Evolutionary conservation across 257 asterid genomes (phyloP), one percentile per base, ranked within the genome.

Genomic region (Petrea volubilis): DNA sequence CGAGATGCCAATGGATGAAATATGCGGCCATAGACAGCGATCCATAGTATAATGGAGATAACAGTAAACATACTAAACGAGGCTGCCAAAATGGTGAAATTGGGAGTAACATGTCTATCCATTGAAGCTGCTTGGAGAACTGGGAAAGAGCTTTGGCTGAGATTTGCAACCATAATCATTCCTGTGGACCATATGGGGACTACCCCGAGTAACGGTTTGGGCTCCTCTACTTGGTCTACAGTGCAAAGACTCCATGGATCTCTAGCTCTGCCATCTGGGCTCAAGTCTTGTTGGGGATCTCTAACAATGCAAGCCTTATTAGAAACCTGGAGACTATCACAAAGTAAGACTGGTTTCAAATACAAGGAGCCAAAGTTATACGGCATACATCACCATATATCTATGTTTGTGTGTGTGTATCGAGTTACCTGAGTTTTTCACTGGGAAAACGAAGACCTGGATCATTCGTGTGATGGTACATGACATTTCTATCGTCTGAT

Each of bases 111-210:
- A n/a, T 74, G 73, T 52, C 88, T 51, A 55, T 82, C 59, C 84
- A 71, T 66, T 38, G 90, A 64, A 12, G 77, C 61, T 5, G 90
- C 92, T 62, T 82, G 92, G 44, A 86, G 77, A 24, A 78, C 80
- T 25, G 78, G 68, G 38, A 86, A 75, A 4, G 90, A 73, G 62
- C 31, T 56, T 36, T 82, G 86, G 74, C 59, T 23, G 2, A 76
- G 46, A 52, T 60, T 60, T 36, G 78, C 67, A 0, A 66, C 43
- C 79, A 84, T 67, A 13, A 84, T n/a, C 68, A 78, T 76, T 50
- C 87, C 86, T 2, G 92, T 64, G 3, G 77, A 84, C 88, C 89
- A 84, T 3, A 86, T 64, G 2, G 92, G 92, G 23, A 86, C 41
- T 21, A 84, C 80, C 51, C 60, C 72, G 15, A 86, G 50, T 36